Evolutionary conservation across 805 yeast species (phyloP).

Genomic region (Monosporozyma yasuniensis): DNA sequence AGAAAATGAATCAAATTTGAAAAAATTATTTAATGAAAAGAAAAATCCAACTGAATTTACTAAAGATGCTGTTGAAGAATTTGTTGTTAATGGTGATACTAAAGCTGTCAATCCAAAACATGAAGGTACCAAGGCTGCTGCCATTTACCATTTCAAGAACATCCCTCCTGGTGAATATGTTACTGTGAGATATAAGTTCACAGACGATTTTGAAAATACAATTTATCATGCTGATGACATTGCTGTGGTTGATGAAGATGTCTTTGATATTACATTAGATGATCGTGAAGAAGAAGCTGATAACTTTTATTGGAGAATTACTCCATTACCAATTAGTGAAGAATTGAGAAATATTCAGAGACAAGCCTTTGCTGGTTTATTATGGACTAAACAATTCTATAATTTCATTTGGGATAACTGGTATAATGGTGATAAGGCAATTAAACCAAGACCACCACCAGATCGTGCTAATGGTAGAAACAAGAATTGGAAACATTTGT

Average conservation of each 20-base stretch:
- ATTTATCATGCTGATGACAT: constrained; percentile 28
- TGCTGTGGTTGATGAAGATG: constrained; percentile 57
- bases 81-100: constrained; percentile 46
- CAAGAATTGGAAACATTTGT: constrained; percentile 80
- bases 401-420: constrained; percentile 80
- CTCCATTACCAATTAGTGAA: constrained; percentile 78
- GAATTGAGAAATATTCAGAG: constrained; percentile 77
- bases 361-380: constrained; percentile 87
- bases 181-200: constrained; percentile 68
- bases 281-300: constrained; percentile 82
- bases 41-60: constrained; percentile 49
- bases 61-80: constrained; percentile 90
- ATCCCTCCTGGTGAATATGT: constrained; percentile 88
- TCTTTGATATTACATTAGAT: constrained; percentile 59
- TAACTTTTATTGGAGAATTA: constrained; percentile 80
- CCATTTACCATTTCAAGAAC: constrained; percentile 71
- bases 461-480: constrained; percentile 81
- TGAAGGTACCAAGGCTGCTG: constrained; percentile 76
- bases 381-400: constrained; percentile 91
- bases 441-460: constrained; percentile 64
- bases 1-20: constrained; percentile 77
- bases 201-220: constrained; percentile 30
- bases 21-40: constrained; percentile 54
- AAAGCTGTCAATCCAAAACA: constrained; percentile 62
- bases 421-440: constrained; percentile 76